phyloP scores from a whole-genome alignment of 805 yeast species.

The Torulaspora microellipsoides region DNA sequence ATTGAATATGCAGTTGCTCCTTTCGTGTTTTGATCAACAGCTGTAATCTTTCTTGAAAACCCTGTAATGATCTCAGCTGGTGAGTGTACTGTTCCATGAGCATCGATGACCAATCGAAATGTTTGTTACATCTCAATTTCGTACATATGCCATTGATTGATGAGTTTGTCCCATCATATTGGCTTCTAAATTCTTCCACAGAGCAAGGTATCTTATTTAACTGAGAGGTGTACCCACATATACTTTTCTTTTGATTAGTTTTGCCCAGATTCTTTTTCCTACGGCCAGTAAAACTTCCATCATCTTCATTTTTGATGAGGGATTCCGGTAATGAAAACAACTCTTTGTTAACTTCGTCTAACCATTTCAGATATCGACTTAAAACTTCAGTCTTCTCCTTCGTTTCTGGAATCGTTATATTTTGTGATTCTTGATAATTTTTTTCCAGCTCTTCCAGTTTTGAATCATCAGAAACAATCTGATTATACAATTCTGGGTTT shows the following conservation, averaged over 20 bases:
- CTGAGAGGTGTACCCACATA: slow-evolving; percentile 29
- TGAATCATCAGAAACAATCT: slow-evolving; percentile 17
- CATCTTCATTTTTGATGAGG: neutral
- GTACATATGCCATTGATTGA: slow-evolving; percentile 23
- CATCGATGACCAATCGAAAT: slow-evolving; percentile 31
- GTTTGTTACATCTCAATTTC: slow-evolving; percentile 27
- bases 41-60: slow-evolving; percentile 22
- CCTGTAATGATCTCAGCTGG: slow-evolving; percentile 23
- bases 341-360: slow-evolving; percentile 21
- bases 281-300: slow-evolving; percentile 3
- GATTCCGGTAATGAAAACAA: slow-evolving; percentile 11
- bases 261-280: slow-evolving; percentile 15
- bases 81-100: slow-evolving; percentile 19
- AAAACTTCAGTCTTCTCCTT: slow-evolving; percentile 13
- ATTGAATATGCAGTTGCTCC: slow-evolving; percentile 28
- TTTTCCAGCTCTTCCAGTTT: slow-evolving; percentile 16
- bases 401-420: slow-evolving; percentile 13
- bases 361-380: slow-evolving; percentile 33
- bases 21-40: slow-evolving; percentile 25
- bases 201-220: slow-evolving; percentile 13
- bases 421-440: slow-evolving; percentile 12
- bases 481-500: slow-evolving; percentile 16
- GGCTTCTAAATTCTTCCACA: slow-evolving; percentile 17
- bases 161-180: slow-evolving; percentile 9
- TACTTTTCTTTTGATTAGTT: slow-evolving; percentile 15